phyloP scores from a whole-genome alignment of 768 basidiomycete species.

The Boletus sensibilis region DNA sequence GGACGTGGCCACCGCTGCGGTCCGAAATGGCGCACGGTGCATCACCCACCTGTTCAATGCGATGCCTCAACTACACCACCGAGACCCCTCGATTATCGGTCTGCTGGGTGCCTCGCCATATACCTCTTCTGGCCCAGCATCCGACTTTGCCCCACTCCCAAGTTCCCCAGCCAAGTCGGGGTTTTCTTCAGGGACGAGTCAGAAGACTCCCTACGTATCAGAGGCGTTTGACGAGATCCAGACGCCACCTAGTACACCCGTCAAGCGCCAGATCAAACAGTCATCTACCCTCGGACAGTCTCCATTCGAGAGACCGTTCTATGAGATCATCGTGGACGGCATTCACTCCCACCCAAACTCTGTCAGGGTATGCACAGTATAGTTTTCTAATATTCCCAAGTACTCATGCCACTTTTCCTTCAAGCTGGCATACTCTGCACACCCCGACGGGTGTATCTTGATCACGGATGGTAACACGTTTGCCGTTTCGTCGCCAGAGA shows the following conservation, averaged over 20 bases:
- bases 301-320: slow-evolving; percentile 70
- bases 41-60: slow-evolving; percentile 94
- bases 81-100: slow-evolving; percentile 90
- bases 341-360: slow-evolving; percentile 91
- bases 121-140: slow-evolving; percentile 43
- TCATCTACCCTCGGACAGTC: slow-evolving; percentile 43
- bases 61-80: slow-evolving; percentile 87
- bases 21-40: slow-evolving; percentile 72
- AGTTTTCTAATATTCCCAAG: not conserved
- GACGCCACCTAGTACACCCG: slow-evolving; percentile 56
- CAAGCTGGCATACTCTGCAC: slow-evolving; percentile 79
- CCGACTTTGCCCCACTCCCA: slow-evolving; percentile 27
- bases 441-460: slow-evolving; percentile 82
- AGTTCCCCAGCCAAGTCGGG: slow-evolving; percentile 14
- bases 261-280: slow-evolving; percentile 20
- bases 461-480: slow-evolving; percentile 76
- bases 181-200: slow-evolving; percentile 3
- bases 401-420: not conserved
- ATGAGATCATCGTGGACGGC: slow-evolving; percentile 88
- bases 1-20: slow-evolving; percentile 66
- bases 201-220: slow-evolving; percentile 37
- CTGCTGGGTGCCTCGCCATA: slow-evolving; percentile 77
- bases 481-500: not conserved
- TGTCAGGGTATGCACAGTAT: slow-evolving; percentile 60
- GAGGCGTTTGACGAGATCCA: slow-evolving; percentile 62